Evolutionary conservation across 1,284 basidiomycete species (phyloP).

Genomic region (Leccinum fallax): DNA sequence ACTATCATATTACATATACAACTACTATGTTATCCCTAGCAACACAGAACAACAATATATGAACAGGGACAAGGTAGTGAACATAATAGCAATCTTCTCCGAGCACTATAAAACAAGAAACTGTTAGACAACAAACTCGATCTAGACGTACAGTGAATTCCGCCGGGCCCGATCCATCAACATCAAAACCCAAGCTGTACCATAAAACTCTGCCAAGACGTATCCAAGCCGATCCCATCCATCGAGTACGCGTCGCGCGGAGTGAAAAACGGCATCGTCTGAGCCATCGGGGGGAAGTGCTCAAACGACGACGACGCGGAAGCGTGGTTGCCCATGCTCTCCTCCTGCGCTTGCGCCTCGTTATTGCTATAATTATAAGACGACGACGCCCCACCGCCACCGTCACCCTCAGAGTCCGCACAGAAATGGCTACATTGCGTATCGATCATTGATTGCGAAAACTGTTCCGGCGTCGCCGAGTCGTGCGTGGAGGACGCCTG

Average conservation of each 20-base stretch:
- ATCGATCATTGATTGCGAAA: constrained; percentile 32
- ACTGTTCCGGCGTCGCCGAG: constrained; percentile 22
- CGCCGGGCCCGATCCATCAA: not conserved
- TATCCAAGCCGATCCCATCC: constrained; percentile 47
- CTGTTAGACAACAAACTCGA: not conserved
- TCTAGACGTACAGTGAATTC: not conserved
- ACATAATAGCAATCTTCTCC: not conserved
- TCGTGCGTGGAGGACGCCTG: constrained; percentile 23
- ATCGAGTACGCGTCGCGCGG: constrained; percentile 6
- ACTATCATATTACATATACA: not conserved
- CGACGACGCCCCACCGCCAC: not conserved
- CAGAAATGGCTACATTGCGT: constrained; percentile 28
- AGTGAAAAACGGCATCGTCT: constrained; percentile 15
- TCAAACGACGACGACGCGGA: constrained; percentile 4
- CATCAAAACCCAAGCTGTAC: constrained; percentile 64
- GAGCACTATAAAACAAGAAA: not conserved
- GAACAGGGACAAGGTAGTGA: not conserved
- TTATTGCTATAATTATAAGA: not conserved
- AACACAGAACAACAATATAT: not conserved
- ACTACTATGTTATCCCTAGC: not conserved
- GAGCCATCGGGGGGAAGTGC: constrained; percentile 16
- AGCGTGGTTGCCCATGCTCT: not conserved
- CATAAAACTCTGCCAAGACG: constrained; percentile 67
- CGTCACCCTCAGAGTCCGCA: constrained; percentile 19
- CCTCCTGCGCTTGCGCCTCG: not conserved